Conservation (phyloP, 1,284 basidiomycete genomes). For the Takashimella tepidaria region DNA sequence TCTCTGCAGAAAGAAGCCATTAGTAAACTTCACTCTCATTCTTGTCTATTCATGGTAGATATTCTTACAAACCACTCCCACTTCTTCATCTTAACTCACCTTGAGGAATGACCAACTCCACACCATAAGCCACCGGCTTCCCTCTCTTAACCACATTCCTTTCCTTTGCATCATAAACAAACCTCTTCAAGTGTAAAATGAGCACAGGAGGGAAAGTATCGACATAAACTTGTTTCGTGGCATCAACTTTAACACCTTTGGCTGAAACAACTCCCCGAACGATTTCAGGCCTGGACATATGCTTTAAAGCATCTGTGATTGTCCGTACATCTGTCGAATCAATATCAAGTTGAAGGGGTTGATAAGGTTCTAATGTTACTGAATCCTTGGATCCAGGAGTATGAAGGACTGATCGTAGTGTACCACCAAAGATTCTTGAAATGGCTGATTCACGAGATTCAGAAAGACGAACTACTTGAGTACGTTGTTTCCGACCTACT, state of each 20-base stretch:
- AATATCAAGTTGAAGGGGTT: slow-evolving; percentile 83
- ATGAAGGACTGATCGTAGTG: slow-evolving; percentile 78
- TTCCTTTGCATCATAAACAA: slow-evolving; percentile 69
- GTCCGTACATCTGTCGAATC: slow-evolving; percentile 71
- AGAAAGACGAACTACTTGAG: slow-evolving; percentile 72
- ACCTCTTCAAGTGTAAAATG: slow-evolving; percentile 88
- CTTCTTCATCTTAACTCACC: slow-evolving; percentile 51
- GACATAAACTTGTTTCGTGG: slow-evolving; percentile 80
- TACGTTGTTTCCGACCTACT: slow-evolving; percentile 84
- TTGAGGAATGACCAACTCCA: slow-evolving; percentile 67
- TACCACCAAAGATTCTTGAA: slow-evolving; percentile 87
- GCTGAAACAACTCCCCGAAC: slow-evolving; percentile 66
- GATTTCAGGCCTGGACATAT: slow-evolving; percentile 73
- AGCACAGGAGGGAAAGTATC: slow-evolving; percentile 81
- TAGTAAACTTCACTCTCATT: background rate
- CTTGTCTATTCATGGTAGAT: background rate
- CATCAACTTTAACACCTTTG: slow-evolving; percentile 64
- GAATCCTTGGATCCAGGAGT: slow-evolving; percentile 80
- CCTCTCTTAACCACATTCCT: slow-evolving; percentile 67
- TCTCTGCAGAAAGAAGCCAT: slow-evolving; percentile 53
- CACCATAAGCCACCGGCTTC: slow-evolving; percentile 74
- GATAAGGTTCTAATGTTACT: slow-evolving; percentile 87
- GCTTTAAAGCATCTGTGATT: slow-evolving; percentile 75
- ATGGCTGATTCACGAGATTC: slow-evolving; percentile 81
- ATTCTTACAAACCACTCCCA: background rate